Conservation (phyloP, 345 rosid genomes). For the Heritiera littoralis region DNA sequence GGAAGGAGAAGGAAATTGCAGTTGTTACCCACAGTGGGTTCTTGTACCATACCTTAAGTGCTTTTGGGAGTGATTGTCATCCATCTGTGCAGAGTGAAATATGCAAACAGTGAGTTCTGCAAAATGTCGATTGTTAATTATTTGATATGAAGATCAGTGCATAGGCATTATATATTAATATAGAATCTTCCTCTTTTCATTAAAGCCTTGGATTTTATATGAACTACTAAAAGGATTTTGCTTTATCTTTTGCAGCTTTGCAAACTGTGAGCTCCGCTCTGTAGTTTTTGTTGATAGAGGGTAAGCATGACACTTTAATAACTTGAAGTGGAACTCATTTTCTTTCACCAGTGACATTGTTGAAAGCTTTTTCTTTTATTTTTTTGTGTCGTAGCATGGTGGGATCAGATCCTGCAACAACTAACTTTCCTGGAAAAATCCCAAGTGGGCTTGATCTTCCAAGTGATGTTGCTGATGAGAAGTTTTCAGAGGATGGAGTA, state of each 20-base stretch:
- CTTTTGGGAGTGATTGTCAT: conserved; percentile 58
- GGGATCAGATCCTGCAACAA: conserved; percentile 48
- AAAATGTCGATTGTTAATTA: background rate
- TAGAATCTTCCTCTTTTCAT: background rate
- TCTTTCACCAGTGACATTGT: background rate
- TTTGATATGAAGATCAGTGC: background rate
- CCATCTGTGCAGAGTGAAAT: conserved; percentile 51
- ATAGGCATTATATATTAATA: background rate
- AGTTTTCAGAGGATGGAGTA: conserved; percentile 14
- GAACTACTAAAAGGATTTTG: conserved; percentile 16
- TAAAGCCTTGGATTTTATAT: background rate
- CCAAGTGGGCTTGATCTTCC: conserved; percentile 61
- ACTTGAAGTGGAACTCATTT: background rate
- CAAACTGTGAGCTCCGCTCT: conserved; percentile 78
- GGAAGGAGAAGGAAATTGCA: conserved; percentile 76
- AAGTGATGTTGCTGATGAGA: conserved; percentile 46
- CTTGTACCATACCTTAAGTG: conserved; percentile 53
- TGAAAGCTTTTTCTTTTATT: background rate
- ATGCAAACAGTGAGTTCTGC: conserved; percentile 53
- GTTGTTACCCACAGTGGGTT: conserved; percentile 74
- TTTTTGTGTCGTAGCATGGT: conserved; percentile 35
- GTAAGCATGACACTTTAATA: conserved; percentile 32
- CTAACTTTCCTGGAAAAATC: conserved; percentile 57
- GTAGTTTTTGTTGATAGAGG: conserved; percentile 57
- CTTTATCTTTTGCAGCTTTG: conserved; percentile 49